Conservation (phyloP, 176 grass and related monocot species). For the Carex kokanica region DNA sequence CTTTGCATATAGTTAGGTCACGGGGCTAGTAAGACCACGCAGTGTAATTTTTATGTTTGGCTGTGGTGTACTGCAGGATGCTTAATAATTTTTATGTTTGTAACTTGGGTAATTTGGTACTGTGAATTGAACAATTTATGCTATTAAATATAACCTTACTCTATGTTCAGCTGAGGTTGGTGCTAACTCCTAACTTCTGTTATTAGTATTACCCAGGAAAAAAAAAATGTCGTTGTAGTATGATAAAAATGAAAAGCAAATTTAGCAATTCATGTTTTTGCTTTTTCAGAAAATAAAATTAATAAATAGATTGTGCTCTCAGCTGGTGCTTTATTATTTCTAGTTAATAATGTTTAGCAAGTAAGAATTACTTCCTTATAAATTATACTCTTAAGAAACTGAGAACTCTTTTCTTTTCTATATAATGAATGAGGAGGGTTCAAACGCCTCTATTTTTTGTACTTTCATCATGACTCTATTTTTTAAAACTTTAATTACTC, state of each 20-base stretch:
- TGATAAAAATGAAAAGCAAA: background rate
- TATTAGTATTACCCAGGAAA: background rate
- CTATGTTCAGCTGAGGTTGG: background rate
- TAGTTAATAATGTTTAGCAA: background rate
- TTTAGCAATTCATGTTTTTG: background rate
- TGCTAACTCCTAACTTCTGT: background rate
- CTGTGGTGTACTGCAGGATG: background rate
- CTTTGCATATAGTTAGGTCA: slow-evolving; percentile 15
- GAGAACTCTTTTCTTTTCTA: background rate
- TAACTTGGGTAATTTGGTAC: background rate
- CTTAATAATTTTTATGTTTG: slow-evolving; percentile 22
- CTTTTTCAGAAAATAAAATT: background rate
- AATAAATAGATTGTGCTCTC: background rate
- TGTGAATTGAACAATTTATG: background rate
- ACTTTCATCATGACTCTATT: too few relatives aligned
- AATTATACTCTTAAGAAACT: background rate
- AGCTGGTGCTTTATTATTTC: background rate
- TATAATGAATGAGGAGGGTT: too few relatives aligned
- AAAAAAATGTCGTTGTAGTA: background rate
- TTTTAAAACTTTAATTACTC: too few relatives aligned
- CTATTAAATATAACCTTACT: background rate
- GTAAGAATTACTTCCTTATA: background rate
- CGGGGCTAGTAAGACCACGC: slow-evolving; percentile 12
- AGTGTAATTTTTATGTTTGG: slow-evolving; percentile 2
- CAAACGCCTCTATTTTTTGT: too few relatives aligned